Evolutionary conservation across 805 yeast genomes (phyloP), one percentile per base, ranked within the genome.

Genomic region (Priceomyces melissophilus): DNA sequence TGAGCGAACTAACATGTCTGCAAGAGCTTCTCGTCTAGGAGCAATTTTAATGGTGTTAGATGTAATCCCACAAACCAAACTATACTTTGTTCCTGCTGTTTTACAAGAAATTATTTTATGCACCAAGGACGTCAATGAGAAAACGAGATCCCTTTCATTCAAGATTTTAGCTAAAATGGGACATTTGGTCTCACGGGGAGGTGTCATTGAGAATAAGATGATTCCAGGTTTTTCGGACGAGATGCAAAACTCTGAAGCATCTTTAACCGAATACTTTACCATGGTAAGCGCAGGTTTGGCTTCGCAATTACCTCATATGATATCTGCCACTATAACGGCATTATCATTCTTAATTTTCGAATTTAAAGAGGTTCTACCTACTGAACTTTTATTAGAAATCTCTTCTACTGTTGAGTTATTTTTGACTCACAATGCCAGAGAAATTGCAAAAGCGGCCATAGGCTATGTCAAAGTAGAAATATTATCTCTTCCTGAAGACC

Each of bases 211-310:
- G 40, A 82, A 86, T 55, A 67, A 81, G 12, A 66, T 74, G 50
- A 80, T 85, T 43, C 82, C 88, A 28, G 87, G 82, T 2, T 75
- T 84, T 57, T 89, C 78, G 35, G 64, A 71, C 5, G 75, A 68
- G 5, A 75, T 81, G 23, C 84, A 85, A n/a, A 77, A 77, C 44
- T 69, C 82, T 8, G 70, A 72, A 38, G 93, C 96, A 7, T 73
- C 80, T 13, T 71, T 90, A 41, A 76, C 81, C 35, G 96, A 90
- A 63, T 90, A 74, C 58, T 87, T 91, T 69, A 88, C 95, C 25
- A 87, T 93, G 84, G 84, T 91, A 25, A 79, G 91, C 62, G 99
- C 97, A 23, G 99, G 99, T 69, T 72, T 95, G 50, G 96, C 93
- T 29, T 96, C 96, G 42, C 82, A 85, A 49, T 78, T 93, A 25